phyloP scores from a whole-genome alignment of 192 early-diverging fungal genomes.

The Mortierella alpina region DNA sequence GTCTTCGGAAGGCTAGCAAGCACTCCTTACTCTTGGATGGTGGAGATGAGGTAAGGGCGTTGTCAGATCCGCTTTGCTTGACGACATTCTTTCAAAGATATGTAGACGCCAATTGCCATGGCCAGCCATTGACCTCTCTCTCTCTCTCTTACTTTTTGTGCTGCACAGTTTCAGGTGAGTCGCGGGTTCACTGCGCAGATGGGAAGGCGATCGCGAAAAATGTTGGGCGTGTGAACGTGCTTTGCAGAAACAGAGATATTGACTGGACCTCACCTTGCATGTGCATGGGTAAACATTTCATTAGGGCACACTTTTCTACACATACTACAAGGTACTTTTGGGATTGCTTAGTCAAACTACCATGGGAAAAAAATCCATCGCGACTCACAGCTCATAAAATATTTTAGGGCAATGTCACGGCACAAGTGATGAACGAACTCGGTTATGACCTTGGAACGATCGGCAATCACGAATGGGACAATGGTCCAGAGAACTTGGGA shows the following conservation, averaged over 20 bases:
- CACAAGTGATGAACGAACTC: slow-evolving; percentile 72
- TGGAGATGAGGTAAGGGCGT: slow-evolving; percentile 68
- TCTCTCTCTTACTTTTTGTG: neutral
- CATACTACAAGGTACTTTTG: slow-evolving; percentile 65
- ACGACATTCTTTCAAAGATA: slow-evolving; percentile 15
- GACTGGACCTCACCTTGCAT: neutral
- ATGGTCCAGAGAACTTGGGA: slow-evolving; percentile 65
- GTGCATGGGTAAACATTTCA: neutral
- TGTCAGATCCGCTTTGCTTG: slow-evolving; percentile 13
- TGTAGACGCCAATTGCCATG: neutral
- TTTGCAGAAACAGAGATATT: no score
- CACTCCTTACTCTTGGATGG: slow-evolving; percentile 75
- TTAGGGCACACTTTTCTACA: slow-evolving; percentile 75
- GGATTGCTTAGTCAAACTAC: neutral
- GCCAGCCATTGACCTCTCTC: neutral
- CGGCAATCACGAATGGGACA: slow-evolving; percentile 85
- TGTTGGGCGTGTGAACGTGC: slow-evolving; percentile 2
- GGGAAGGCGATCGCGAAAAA: neutral
- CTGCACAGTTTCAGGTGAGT: slow-evolving; percentile 1
- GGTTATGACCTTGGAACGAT: slow-evolving; percentile 66
- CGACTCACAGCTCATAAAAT: neutral
- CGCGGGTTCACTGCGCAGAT: neutral
- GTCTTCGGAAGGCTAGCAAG: slow-evolving; percentile 59
- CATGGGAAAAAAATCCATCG: neutral
- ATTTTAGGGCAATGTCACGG: slow-evolving; percentile 60